These are phyloP conservation scores for Talaromyces thailandensis DNA, from an alignment of 495 filamentous ascomycete species.

Conservation along the genomic window DNA sequence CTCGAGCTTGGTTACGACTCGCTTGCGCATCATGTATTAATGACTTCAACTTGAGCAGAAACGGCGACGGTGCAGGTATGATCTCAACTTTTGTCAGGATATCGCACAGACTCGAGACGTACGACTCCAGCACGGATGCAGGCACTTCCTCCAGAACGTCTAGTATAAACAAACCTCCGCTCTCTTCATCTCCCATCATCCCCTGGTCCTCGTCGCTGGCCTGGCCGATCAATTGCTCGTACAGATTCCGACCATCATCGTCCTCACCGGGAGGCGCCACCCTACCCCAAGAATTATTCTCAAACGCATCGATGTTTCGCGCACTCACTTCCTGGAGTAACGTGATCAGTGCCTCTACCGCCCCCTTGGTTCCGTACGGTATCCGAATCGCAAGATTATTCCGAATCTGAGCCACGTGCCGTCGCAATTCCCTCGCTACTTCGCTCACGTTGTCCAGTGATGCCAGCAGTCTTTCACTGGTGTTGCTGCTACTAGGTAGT, in stretches of 20 bases:
- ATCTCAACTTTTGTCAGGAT: constrained; percentile 31
- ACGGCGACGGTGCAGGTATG: constrained; percentile 28
- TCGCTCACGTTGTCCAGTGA: constrained; percentile 18
- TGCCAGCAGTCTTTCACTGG: constrained; percentile 11
- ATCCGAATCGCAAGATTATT: constrained; percentile 25
- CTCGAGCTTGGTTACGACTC: constrained; percentile 14
- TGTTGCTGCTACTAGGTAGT: not conserved
- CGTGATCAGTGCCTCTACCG: constrained; percentile 30
- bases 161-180: constrained; percentile 31
- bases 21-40: constrained; percentile 25
- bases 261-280: constrained; percentile 31
- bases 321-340: constrained; percentile 34
- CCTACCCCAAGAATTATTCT: constrained; percentile 30
- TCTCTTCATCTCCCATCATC: constrained; percentile 11
- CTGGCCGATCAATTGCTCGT: constrained; percentile 36
- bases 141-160: constrained; percentile 31
- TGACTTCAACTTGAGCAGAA: constrained; percentile 22
- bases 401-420: constrained; percentile 25
- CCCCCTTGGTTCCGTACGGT: constrained; percentile 29
- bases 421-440: constrained; percentile 26
- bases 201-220: constrained; percentile 7
- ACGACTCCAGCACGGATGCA: constrained; percentile 22
- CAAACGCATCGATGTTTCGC: constrained; percentile 38
- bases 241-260: constrained; percentile 41
- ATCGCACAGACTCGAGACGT: constrained; percentile 21